phyloP scores from a whole-genome alignment of 2,329 filamentous ascomycete genomes.

The Hypocreales sp. region DNA sequence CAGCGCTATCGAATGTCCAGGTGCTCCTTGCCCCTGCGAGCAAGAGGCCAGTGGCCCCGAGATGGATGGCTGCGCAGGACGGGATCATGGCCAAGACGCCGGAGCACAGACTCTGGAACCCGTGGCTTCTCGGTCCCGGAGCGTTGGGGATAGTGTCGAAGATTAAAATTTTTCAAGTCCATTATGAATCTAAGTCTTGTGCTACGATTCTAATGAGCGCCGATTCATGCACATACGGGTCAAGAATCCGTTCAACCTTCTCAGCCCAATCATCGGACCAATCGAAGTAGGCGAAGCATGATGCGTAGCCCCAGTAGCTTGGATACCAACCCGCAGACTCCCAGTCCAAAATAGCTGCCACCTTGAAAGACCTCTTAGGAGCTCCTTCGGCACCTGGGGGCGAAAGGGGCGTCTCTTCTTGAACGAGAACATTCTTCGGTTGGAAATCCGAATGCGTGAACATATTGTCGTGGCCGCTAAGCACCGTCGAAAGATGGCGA shows the following conservation, averaged over 20 bases:
- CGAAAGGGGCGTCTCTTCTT: not conserved
- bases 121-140: no score
- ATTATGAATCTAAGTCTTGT: slow-evolving; percentile 1
- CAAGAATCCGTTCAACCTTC: slow-evolving; percentile 2
- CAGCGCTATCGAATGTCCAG: no score
- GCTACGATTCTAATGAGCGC: slow-evolving; percentile 1
- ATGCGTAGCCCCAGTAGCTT: slow-evolving; percentile 2
- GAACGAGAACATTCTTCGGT: slow-evolving; percentile 1
- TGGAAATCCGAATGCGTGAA: slow-evolving; percentile 2
- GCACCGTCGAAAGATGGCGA: not conserved
- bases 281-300: slow-evolving; percentile 2
- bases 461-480: slow-evolving; percentile 1
- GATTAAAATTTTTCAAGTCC: no score
- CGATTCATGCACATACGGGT: slow-evolving; percentile 2
- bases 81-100: no score
- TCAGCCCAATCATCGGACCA: slow-evolving; percentile 3
- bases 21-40: no score
- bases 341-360: slow-evolving; percentile 3
- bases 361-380: not conserved
- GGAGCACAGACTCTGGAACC: no score
- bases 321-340: slow-evolving; percentile 4
- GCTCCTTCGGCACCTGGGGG: not conserved
- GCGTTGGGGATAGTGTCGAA: no score
- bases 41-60: no score
- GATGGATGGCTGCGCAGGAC: no score